A percentile compares a stretch with the other conserved stretches of the same genome.
Evolutionary conservation across 495 filamentous ascomycete genomes (phyloP).

Genomic region (Beverwykella pulmonaria): DNA sequence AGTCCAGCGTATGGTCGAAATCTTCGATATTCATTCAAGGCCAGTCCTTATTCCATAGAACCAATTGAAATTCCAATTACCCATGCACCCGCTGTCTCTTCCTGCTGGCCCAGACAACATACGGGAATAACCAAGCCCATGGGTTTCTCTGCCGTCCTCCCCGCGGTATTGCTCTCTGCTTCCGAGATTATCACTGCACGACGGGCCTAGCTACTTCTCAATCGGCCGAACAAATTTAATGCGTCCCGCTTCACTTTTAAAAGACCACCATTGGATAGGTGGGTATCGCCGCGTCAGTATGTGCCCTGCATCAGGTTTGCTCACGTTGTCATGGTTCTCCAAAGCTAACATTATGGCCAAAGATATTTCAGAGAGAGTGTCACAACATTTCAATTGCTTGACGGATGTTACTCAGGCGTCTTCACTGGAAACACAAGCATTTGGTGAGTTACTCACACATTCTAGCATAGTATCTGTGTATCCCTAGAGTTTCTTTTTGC

Average conservation of each 20-base stretch:
- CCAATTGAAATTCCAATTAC: neutral
- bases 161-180: neutral
- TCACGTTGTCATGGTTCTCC: neutral
- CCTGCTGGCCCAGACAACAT: neutral
- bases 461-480: too few species aligned
- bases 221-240: neutral
- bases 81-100: neutral
- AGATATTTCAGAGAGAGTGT: too few species aligned
- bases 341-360: too few species aligned
- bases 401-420: too few species aligned
- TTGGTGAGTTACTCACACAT: too few species aligned
- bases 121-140: neutral
- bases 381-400: too few species aligned
- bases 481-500: too few species aligned
- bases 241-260: neutral
- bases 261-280: neutral
- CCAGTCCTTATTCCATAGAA: neutral
- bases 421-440: too few species aligned
- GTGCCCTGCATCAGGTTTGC: neutral
- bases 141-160: neutral
- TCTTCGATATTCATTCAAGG: neutral
- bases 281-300: neutral
- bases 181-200: neutral
- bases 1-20: neutral
- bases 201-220: neutral